phyloP scores from a whole-genome alignment of 331 rosid genomes.

The Acacia pycnantha region DNA sequence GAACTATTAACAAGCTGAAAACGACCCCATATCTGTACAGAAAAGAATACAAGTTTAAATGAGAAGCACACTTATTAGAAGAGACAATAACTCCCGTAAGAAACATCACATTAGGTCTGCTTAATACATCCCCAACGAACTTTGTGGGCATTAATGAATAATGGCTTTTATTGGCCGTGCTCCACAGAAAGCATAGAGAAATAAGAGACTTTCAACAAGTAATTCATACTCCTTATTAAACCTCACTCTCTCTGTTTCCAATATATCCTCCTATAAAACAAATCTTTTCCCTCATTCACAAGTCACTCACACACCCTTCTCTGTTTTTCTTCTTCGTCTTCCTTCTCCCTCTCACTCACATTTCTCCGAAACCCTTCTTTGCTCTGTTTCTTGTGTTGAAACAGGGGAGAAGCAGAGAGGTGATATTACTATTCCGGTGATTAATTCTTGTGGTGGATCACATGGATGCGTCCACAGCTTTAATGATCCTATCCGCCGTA shows the following conservation, averaged over 20 bases:
- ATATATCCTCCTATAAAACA: slow-evolving; percentile 30
- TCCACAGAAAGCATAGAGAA: neutral
- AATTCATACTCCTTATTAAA: slow-evolving; percentile 28
- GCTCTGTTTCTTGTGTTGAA: neutral
- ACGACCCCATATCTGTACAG: fast-evolving
- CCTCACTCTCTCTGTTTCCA: slow-evolving; percentile 6
- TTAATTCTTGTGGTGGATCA: neutral
- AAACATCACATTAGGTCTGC: neutral
- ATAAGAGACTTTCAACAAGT: slow-evolving; percentile 25
- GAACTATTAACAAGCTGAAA: too few species aligned
- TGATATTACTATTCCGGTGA: neutral
- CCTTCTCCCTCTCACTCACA: neutral
- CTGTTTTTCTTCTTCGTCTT: neutral
- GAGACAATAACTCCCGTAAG: neutral
- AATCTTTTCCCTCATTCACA: neutral
- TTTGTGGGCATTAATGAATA: slow-evolving; percentile 53
- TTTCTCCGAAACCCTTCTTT: neutral
- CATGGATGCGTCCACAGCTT: neutral
- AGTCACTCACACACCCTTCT: neutral
- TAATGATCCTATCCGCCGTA: neutral
- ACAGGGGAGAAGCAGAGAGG: neutral
- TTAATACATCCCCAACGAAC: slow-evolving; percentile 46
- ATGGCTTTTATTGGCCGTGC: slow-evolving; percentile 12
- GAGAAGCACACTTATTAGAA: too few species aligned
- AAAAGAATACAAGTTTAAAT: too few species aligned